Evolutionary conservation across 2,329 filamentous ascomycete species (phyloP).

Genomic region (Sclerotinia minor): DNA sequence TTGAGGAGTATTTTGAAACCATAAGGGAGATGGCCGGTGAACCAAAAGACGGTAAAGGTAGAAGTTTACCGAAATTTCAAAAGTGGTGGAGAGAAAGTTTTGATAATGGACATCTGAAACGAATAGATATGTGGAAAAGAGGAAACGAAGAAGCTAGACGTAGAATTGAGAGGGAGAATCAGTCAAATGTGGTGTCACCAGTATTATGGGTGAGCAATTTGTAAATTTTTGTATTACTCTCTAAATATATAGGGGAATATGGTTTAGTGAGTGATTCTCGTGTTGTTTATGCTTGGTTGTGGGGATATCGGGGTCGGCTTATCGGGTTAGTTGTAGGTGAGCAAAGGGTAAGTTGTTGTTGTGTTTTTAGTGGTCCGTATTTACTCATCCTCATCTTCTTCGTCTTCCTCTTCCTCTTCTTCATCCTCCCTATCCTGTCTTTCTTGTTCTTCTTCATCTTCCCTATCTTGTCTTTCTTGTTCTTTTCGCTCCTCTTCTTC

Average conservation of each 20-base stretch:
- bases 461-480: background rate
- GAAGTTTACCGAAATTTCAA: conserved; percentile 49
- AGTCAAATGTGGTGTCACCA: background rate
- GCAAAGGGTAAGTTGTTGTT: background rate
- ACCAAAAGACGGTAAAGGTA: conserved; percentile 47
- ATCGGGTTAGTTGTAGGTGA: background rate
- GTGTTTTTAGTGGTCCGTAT: background rate
- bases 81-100: conserved; percentile 52
- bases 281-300: background rate
- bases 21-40: conserved; percentile 53
- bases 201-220: background rate
- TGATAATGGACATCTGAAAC: conserved; percentile 54
- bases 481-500: background rate
- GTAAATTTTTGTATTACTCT: background rate
- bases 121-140: conserved; percentile 59
- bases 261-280: background rate
- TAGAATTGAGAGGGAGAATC: conserved; percentile 27
- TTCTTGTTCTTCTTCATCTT: background rate
- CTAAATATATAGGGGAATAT: background rate
- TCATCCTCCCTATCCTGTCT: background rate
- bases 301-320: background rate
- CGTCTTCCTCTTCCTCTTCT: background rate
- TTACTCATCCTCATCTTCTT: background rate
- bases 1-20: conserved; percentile 64
- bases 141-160: conserved; percentile 47